Evolutionary conservation across 768 basidiomycete genomes (phyloP).

Genomic region (Omphalotus guepiniiformis): DNA sequence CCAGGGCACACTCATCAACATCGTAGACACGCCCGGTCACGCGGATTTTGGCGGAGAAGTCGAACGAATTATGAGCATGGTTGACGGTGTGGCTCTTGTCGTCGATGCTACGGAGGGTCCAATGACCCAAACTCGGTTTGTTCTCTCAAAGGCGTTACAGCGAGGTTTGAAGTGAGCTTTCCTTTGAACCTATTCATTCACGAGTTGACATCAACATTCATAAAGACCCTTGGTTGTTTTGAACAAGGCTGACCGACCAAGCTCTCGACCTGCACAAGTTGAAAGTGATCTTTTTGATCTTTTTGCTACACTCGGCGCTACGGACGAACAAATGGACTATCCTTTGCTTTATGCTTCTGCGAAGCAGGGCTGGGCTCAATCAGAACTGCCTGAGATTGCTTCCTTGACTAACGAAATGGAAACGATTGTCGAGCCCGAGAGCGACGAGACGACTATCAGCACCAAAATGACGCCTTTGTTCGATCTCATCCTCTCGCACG

Average conservation of each 20-base stretch:
- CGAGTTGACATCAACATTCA: too few species aligned
- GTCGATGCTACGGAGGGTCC: constrained; percentile 60
- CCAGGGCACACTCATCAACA: constrained; percentile 47
- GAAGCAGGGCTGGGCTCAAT: constrained; percentile 46
- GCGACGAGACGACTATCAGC: constrained; percentile 3
- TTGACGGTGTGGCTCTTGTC: constrained; percentile 57
- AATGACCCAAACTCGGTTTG: constrained; percentile 56
- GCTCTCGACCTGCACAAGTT: constrained; percentile 40
- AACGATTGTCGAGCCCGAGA: constrained; percentile 1
- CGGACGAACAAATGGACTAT: constrained; percentile 49
- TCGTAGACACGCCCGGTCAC: constrained; percentile 61
- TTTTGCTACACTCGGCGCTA: constrained; percentile 46
- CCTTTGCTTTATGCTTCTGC: constrained; percentile 48
- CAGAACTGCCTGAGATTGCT: constrained; percentile 17
- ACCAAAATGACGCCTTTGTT: constrained; percentile 40
- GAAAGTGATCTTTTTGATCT: constrained; percentile 49
- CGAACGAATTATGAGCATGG: constrained; percentile 56
- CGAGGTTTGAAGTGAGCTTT: constrained; percentile 36
- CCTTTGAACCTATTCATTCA: neutral
- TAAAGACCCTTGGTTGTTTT: constrained; percentile 43
- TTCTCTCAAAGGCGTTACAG: constrained; percentile 42
- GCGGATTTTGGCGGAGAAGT: constrained; percentile 64
- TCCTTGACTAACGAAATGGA: constrained; percentile 8
- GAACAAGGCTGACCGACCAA: constrained; percentile 46
- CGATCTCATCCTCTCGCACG: constrained; percentile 42